These are phyloP conservation scores for Candida pseudoviswanathii DNA, from an alignment of 1,139 yeast genomes.

Conservation along the genomic window DNA sequence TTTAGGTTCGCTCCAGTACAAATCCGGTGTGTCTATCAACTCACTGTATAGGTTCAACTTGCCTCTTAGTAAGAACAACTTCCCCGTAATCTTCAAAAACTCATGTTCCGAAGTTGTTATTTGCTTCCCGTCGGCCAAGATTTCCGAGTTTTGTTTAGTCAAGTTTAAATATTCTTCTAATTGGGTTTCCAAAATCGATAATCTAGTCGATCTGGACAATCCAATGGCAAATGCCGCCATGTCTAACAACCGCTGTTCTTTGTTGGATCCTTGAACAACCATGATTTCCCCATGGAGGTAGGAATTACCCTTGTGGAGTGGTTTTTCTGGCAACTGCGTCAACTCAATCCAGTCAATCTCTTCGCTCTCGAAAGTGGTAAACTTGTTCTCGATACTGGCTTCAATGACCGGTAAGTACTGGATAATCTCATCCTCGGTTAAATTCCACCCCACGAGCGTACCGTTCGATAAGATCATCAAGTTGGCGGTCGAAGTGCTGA, in stretches of 20 bases:
- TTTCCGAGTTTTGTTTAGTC: constrained; percentile 66
- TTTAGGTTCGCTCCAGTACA: constrained; percentile 90
- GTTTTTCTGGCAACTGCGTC: constrained; percentile 24
- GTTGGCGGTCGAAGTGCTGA: constrained; percentile 38
- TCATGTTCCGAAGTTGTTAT: constrained; percentile 63
- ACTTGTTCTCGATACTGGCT: constrained; percentile 36
- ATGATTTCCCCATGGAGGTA: constrained; percentile 70
- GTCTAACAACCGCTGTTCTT: constrained; percentile 58
- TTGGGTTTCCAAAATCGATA: constrained; percentile 74
- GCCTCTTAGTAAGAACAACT: constrained; percentile 73
- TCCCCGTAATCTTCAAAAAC: constrained; percentile 70
- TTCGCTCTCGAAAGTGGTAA: constrained; percentile 66
- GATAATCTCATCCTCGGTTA: constrained; percentile 53
- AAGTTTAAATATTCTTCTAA: constrained; percentile 66
- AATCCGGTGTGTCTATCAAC: constrained; percentile 86
- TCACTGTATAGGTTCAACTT: constrained; percentile 85
- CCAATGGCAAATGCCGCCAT: constrained; percentile 92
- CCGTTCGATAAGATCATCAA: constrained; percentile 72
- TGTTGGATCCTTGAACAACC: constrained; percentile 54
- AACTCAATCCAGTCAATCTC: constrained; percentile 84
- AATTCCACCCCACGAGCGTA: constrained; percentile 81
- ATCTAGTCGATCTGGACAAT: constrained; percentile 78
- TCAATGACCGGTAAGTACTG: constrained; percentile 52
- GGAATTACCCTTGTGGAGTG: constrained; percentile 34
- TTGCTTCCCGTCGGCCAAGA: constrained; percentile 62